These are phyloP conservation scores for Leccinum subgranulosum DNA, from an alignment of 768 basidiomycete genomes.

Conservation along the genomic window DNA sequence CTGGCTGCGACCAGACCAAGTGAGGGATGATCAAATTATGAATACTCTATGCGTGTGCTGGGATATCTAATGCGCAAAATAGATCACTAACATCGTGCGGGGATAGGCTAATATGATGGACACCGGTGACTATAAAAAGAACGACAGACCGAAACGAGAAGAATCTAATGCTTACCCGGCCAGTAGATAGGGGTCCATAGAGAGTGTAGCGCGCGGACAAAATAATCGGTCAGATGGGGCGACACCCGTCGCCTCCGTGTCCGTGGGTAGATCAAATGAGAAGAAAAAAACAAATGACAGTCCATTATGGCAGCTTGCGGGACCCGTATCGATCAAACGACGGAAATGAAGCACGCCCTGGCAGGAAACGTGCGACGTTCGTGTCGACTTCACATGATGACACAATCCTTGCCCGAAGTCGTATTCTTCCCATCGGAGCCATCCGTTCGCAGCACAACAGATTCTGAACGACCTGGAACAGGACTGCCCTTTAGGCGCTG, in stretches of 20 bases:
- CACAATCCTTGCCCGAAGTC: constrained; percentile 69
- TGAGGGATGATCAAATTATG: neutral
- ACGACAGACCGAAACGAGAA: constrained; percentile 10
- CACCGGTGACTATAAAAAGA: neutral
- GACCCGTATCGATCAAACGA: neutral
- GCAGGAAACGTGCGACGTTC: constrained; percentile 2
- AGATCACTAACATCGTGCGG: constrained; percentile 10
- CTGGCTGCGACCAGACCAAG: neutral
- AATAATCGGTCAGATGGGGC: constrained; percentile 5
- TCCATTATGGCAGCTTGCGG: neutral
- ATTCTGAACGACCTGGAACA: constrained; percentile 56
- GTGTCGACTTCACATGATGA: constrained; percentile 66
- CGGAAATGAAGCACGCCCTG: constrained; percentile 16
- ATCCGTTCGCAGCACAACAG: constrained; percentile 55
- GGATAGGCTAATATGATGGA: constrained; percentile 3
- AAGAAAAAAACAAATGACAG: neutral
- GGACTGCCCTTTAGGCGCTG: constrained; percentile 72
- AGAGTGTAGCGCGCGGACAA: constrained; percentile 1
- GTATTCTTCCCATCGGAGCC: constrained; percentile 47
- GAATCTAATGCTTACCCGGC: neutral
- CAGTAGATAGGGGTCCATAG: constrained; percentile 3
- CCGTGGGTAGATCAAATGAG: constrained; percentile 16
- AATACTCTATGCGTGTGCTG: constrained; percentile 15
- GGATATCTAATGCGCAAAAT: constrained; percentile 23
- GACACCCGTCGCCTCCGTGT: constrained; percentile 3